A percentile compares a stretch with the other conserved stretches of the same genome.
Conservation (phyloP, 495 filamentous ascomycete genomes). For the Daldinia loculata region DNA sequence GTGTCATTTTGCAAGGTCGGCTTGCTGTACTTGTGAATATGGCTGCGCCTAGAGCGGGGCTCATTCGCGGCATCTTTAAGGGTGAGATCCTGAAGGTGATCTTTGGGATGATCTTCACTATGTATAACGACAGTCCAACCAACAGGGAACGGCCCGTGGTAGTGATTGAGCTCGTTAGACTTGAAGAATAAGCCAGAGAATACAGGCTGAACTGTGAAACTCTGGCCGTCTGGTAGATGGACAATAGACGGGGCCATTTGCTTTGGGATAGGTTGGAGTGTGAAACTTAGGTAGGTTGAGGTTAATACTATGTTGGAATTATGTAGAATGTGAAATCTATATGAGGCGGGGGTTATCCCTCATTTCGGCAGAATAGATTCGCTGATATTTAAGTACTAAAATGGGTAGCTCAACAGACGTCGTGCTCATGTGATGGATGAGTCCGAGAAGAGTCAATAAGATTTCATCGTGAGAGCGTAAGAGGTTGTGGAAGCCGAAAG, state of each 20-base stretch:
- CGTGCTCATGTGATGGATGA: conserved; percentile 29
- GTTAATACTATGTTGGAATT: not conserved
- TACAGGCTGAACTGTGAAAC: conserved; percentile 78
- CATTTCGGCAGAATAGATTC: conserved; percentile 11
- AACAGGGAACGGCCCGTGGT: conserved; percentile 76
- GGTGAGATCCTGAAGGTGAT: conserved; percentile 33
- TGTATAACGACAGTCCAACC: conserved; percentile 90
- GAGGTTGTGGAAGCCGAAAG: conserved; percentile 3
- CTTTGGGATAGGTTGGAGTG: conserved; percentile 7
- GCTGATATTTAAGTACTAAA: conserved; percentile 31
- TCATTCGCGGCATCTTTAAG: conserved; percentile 35
- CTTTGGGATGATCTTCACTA: conserved; percentile 66
- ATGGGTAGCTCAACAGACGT: conserved; percentile 2
- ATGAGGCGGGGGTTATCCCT: conserved; percentile 12
- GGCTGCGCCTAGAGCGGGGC: conserved; percentile 42
- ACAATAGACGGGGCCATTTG: conserved; percentile 56
- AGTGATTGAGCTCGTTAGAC: conserved; percentile 72
- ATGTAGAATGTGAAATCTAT: not conserved
- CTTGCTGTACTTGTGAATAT: conserved; percentile 69
- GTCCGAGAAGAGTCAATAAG: not conserved
- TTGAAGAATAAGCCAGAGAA: conserved; percentile 93
- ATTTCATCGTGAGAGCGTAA: conserved; percentile 13
- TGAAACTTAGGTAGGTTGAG: conserved; percentile 1
- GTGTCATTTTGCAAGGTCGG: conserved; percentile 81
- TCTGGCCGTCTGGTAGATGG: conserved; percentile 87